Evolutionary conservation across 1,284 basidiomycete genomes (phyloP).

Genomic region (Phenoliferia sp.): DNA sequence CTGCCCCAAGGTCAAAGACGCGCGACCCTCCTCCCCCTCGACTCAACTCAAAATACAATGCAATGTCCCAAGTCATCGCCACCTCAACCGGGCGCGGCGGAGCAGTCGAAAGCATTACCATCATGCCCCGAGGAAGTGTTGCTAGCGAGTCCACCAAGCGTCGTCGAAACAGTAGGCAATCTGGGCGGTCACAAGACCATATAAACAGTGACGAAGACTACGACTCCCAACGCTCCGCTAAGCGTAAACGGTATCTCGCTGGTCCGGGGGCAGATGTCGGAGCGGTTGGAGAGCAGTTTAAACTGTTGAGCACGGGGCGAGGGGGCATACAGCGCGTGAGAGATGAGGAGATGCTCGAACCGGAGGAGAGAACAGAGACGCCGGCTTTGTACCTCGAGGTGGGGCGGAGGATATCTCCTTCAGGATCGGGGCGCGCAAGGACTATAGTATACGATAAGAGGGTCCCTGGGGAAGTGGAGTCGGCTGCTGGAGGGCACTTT

Average conservation of each 20-base stretch:
- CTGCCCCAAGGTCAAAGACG: background rate
- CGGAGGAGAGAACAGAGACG: background rate
- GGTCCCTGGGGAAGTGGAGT: background rate
- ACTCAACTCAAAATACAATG: background rate
- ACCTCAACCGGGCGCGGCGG: background rate
- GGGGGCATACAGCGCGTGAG: background rate
- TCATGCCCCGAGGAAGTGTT: background rate
- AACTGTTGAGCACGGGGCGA: background rate
- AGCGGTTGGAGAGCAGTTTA: background rate
- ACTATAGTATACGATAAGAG: background rate
- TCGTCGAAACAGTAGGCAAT: background rate
- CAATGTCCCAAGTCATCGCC: background rate
- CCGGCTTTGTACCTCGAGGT: background rate
- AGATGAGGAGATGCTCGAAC: background rate
- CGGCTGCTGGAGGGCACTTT: background rate
- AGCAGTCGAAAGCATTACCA: background rate
- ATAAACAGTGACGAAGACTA: background rate
- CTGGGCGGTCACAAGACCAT: too few species aligned
- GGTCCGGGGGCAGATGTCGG: background rate
- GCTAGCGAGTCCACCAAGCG: background rate
- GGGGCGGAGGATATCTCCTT: background rate
- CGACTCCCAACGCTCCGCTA: background rate
- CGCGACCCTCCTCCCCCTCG: background rate
- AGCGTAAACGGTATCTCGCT: background rate
- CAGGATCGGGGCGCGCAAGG: background rate